Evolutionary conservation across 2,329 filamentous ascomycete genomes (phyloP), one percentile per base, ranked within the genome.

Genomic region (Metarhizium humberi): DNA sequence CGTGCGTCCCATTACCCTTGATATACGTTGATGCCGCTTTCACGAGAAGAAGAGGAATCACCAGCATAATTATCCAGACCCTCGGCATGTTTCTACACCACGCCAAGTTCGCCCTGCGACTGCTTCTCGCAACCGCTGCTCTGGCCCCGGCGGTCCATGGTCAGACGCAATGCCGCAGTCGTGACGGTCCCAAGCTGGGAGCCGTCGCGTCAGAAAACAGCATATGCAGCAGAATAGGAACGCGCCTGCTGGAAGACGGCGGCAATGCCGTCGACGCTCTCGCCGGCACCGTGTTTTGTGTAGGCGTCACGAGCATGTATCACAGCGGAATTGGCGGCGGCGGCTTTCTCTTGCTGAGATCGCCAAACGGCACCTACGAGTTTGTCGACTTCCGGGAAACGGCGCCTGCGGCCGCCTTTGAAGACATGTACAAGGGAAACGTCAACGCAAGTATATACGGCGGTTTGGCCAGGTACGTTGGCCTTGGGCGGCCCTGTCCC

Each of bases 351-450:
- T 75, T 91, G 2, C 77, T 92, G n/a, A 78, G 85, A 57, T 72
- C 76, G 2, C 70, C 78, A 5, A 79, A 87, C 58, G 86, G 86
- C 5, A 72, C 73, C 8, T 92, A 90, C 64, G 89, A 95, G 62
- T 87, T 84, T 60, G 83, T 95, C 60, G 90, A 96, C 67, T 95
- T 94, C 67, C 79, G 91, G 16, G 91, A 95, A 69, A 89, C 82
- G 0, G 91, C 91, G 0, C 90, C 91, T 1, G 88, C 85, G 0
- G 88, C 88, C 1, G 85, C 89, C 0, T 87, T 79, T 58, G 76
- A 92, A 67, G 80, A 90, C 61, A 96, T 95, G 91, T 96, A 85
- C 71, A 81, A 81, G 53, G 81, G 86, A 58, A 81, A 91, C 60
- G 79, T 77, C 0, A 71, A 78, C 4, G 78, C 78, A 2, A 88